Base-by-base conservation (phyloP, 1,284 basidiomycete species). In the Irpex sp. region DNA sequence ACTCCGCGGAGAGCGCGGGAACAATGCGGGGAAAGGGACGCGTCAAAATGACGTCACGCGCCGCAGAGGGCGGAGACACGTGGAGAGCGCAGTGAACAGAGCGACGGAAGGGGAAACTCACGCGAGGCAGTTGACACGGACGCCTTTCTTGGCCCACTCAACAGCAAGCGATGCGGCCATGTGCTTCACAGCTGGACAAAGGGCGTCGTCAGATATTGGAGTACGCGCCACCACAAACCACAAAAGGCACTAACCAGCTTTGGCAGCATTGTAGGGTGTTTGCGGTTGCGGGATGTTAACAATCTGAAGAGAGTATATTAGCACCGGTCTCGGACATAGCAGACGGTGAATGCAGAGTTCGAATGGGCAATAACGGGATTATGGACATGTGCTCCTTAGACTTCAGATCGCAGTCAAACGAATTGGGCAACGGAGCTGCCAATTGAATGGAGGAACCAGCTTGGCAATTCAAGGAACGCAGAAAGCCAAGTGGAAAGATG, bases 261-360 rank as follows among this genome's bases (percentile, higher is more conserved):
- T 96, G 54, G 94, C 96, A n/a, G 93, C 91, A 76, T 98, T 98
- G 79, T 98, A 98, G 0, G 96, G 96, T 1, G 93, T 93, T 83
- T 98, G 96, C 47, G 86, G 87, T 85, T 97, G 82, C 47, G 94
- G 94, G 63, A 92, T 85, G 77, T 96, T 96, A 74, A 96, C 83
- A 66, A 96, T 87, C 92, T 94, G 71, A 19, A 61, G 36, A 36
- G 54, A 38, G 8, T 48, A 38, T 15, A n/a, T 17, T 19, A 51
- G 59, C 44, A 36, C 44, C 55, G 49, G 56, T 36, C 51, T 55
- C 34, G 15, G 44, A 57, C 21, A 7, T 9, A 40, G 11, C 21
- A 49, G 5, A 2, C 13, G 21, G 3, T 4, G 21, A 26, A 40
- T 15, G 38, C 9, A 40, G 38, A 40, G 38, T 40, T 40, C 65